Percentiles rank a stretch among this genome's conserved stretches.
These are phyloP conservation scores for Pseudoscleropodium purum DNA, from an alignment of 225 moss, liverwort and hornwort genomes.

Conservation along the genomic window DNA sequence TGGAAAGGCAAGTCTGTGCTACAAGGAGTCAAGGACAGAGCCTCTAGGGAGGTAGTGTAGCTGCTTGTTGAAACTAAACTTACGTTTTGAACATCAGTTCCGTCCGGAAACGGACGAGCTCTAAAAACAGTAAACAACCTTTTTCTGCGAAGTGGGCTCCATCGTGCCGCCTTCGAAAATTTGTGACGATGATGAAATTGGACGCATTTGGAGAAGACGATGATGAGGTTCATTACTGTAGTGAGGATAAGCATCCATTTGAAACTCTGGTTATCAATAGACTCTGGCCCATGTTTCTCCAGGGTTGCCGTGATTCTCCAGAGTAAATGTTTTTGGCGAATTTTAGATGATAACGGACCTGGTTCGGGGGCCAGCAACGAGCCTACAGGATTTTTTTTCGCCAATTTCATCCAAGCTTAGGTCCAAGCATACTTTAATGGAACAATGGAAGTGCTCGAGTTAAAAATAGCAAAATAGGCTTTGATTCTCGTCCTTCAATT, in stretches of 20 bases:
- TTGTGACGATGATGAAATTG: neutral
- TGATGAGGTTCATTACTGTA: neutral
- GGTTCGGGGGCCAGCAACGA: no score
- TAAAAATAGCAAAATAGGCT: neutral
- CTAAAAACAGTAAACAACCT: neutral
- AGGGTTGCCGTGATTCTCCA: neutral
- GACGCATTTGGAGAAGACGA: neutral
- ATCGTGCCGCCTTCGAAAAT: neutral
- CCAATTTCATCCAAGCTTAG: neutral
- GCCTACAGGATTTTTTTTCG: rapidly evolving
- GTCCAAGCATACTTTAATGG: no score
- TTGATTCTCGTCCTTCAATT: neutral
- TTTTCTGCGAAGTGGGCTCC: neutral
- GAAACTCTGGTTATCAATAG: neutral
- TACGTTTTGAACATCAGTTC: no score
- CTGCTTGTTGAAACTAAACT: neutral
- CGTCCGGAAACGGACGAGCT: neutral
- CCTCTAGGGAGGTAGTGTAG: neutral
- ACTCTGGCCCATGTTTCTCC: neutral
- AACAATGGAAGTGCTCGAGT: no score
- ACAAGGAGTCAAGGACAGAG: neutral
- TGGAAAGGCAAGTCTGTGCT: neutral
- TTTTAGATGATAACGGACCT: neutral
- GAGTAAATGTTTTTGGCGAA: neutral
- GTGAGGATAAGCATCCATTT: neutral